Evolutionary conservation across 2,329 filamentous ascomycete species (phyloP), one percentile per base, ranked within the genome.

Genomic region (Ramularia collo-cygni): DNA sequence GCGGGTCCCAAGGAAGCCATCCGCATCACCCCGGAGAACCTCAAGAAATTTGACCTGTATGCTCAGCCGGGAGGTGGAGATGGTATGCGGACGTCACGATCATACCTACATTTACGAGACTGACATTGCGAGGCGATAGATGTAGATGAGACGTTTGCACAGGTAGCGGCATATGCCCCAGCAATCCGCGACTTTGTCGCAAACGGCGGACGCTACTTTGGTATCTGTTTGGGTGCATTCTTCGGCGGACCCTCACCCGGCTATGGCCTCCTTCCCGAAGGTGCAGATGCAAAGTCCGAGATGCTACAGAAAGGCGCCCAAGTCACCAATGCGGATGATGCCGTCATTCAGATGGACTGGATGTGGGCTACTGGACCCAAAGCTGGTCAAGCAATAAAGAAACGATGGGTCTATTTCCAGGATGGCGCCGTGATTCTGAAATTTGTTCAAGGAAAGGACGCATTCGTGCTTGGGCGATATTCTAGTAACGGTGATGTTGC

Each of bases 181-280:
- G 28, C 35, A 4, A 44, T 53, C 30, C 48, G 40, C n/a, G 33
- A 50, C 27, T 53, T 50, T 27, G 48, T 53, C 10, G 19, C 38
- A 2, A 32, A 40, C 21, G 50, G 50, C 9, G 50, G 50, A 8
- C 44, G 44, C 16, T 53, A 53, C 24, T 24, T 53, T 14, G 50
- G 50, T n/a, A 46, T 53, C 39, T 53, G 50, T 27, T 28, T 53
- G 3, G 50, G 50, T 2, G 50, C 46, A n/a, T 53, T 48, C 32
- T 31, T 53, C 9, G 48, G 44, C 10, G 50, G 48, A 3, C 35
- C 44, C 21, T 33, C 30, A 6, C 48, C 48, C 10, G 50, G 50
- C 4, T 50, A 40, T 28, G 43, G 34, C 16, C 39, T 53, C 1
- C 19, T 53, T 4, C 32, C 44, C 7, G 13, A 35, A n/a, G 29